These are phyloP conservation scores for Drechslerella stenobrocha DNA, from an alignment of 2,329 filamentous ascomycete species.

Conservation along the genomic window DNA sequence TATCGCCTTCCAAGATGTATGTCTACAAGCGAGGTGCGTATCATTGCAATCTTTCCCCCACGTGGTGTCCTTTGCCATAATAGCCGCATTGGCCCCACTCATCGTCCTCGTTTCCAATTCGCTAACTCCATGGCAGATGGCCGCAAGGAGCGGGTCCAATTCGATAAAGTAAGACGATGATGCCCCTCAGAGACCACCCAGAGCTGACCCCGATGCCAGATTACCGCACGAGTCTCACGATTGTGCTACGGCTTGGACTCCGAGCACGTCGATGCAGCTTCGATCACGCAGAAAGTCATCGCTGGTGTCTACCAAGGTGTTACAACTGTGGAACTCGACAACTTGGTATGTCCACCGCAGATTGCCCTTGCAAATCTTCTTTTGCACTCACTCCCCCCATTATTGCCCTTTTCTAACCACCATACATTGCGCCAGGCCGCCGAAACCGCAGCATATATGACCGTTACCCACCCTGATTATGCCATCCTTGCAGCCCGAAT, in stretches of 20 bases:
- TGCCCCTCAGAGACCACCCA: too few species aligned
- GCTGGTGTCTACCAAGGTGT: slow-evolving; percentile 98
- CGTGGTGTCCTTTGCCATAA: slow-evolving; percentile 4
- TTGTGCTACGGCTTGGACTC: slow-evolving; percentile 96
- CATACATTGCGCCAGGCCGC: slow-evolving; percentile 78
- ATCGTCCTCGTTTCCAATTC: slow-evolving; percentile 3
- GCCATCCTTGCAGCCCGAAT: slow-evolving; percentile 97
- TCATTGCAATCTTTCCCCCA: background rate
- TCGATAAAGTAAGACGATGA: slow-evolving; percentile 70
- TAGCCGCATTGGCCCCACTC: too few species aligned
- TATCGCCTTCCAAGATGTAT: slow-evolving; percentile 60
- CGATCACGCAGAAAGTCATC: slow-evolving; percentile 99
- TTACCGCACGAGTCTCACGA: slow-evolving; percentile 95
- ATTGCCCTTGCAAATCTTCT: too few species aligned
- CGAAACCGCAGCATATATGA: slow-evolving; percentile 99
- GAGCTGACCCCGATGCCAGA: slow-evolving; percentile 57
- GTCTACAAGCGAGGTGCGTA: slow-evolving; percentile 65
- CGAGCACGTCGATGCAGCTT: slow-evolving; percentile 93
- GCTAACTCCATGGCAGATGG: slow-evolving; percentile 67
- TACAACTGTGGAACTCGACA: slow-evolving; percentile 92
- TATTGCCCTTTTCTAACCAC: slow-evolving; percentile 17
- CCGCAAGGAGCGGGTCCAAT: slow-evolving; percentile 99
- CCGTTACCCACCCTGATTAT: slow-evolving; percentile 97
- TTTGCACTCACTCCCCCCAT: too few species aligned
- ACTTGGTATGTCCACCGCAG: slow-evolving; percentile 69